Evolutionary conservation across 2,329 filamentous ascomycete species (phyloP).

Genomic region (Herpotrichia juniperi): DNA sequence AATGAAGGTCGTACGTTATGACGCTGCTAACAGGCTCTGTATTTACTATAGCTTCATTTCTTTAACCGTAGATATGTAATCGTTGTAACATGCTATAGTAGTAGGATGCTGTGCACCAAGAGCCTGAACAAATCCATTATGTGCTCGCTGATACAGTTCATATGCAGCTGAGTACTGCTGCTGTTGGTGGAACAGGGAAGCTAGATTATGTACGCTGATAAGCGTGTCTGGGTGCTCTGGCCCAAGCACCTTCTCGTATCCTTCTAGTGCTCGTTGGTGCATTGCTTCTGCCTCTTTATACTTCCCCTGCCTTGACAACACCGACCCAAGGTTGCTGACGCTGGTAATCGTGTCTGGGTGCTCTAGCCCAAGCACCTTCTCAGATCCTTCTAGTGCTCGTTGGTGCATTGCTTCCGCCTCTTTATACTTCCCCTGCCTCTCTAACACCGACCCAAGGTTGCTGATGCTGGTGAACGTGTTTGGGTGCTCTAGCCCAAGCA

Average conservation of each 20-base stretch:
- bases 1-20: too few relatives aligned
- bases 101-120: conserved; percentile 17
- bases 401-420: conserved; percentile 13
- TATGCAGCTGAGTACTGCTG: conserved; percentile 12
- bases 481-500: too few relatives aligned
- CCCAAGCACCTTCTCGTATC: conserved; percentile 3
- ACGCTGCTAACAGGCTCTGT: too few relatives aligned
- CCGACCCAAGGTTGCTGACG: too few relatives aligned
- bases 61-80: conserved; percentile 9
- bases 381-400: conserved; percentile 13
- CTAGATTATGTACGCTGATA: not conserved
- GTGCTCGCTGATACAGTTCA: conserved; percentile 17
- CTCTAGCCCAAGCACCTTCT: conserved; percentile 12
- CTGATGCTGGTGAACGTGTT: too few relatives aligned
- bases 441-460: too few relatives aligned
- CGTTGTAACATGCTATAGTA: conserved; percentile 8
- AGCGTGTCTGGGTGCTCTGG: not conserved
- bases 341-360: too few relatives aligned
- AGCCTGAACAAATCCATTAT: conserved; percentile 8
- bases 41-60: not conserved
- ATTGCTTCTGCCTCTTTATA: too few relatives aligned
- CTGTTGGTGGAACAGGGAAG: conserved; percentile 13
- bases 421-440: too few relatives aligned
- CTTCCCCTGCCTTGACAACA: too few relatives aligned
- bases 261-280: not conserved